Evolutionary conservation across 208 protist genomes (phyloP), one percentile per base, ranked within the genome.

Genomic region (Borovskyia barvae): DNA sequence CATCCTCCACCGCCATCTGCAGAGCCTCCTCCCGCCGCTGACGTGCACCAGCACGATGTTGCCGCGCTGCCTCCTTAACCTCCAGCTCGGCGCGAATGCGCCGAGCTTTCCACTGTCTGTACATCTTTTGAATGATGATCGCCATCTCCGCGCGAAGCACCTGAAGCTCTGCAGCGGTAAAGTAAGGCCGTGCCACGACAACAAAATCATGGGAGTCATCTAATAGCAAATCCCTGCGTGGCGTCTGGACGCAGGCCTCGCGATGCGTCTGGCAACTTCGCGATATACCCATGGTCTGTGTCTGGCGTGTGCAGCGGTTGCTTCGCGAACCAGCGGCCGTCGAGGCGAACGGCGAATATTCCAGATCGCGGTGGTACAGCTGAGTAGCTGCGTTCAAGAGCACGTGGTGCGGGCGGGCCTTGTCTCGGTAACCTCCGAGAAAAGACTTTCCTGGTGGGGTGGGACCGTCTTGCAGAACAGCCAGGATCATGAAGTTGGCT

Each of bases 31-130:
- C 74, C 15, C 76, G 64, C 2, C 75, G 70, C 53, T 91, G 77
- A 26, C 75, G 69, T 8, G 39, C 69, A 46, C 75, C 80, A 17
- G 81, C 80, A 28, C 73, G 63, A 25, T 81, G 63, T 55, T 90
- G 77, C 59, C 83, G 79, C 30, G 71, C 79, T 25, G 77, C 60
- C 45, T 87, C 74, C 17, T 67, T 72, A 24, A 59, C 77, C 53
- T 80, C 74, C 28, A 98, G 82, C 42, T 71, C 49, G 5, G 58
- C 41, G 2, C 82, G 87, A 15, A 86, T 50, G 26, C 62, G 77
- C 14, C 95, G 82, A 19, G 97, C 96, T 63, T 97, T 95, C 85
- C 91, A 97, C 59, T 93, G 80, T 17, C 97, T 82, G 57, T 95
- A 90, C 70, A 93, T 75, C 58, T 87, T 92, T 70, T 98, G 97